A percentile compares a stretch with the other conserved stretches of the same genome.
These are phyloP conservation scores for Blastomyces percursus DNA, from an alignment of 2,329 filamentous ascomycete genomes.

Conservation along the genomic window DNA sequence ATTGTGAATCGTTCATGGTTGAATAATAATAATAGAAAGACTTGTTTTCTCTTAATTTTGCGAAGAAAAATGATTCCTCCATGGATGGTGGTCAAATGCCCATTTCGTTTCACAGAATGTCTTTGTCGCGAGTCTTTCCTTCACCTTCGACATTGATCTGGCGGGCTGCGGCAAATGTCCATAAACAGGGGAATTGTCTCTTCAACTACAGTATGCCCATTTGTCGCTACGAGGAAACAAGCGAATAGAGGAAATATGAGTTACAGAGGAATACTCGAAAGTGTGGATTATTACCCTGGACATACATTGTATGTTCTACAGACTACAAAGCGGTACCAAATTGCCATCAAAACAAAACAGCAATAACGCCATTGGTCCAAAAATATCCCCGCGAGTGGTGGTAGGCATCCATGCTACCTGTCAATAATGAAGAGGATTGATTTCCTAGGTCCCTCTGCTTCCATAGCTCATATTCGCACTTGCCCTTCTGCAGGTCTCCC, in stretches of 20 bases:
- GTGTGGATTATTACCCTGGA: background rate
- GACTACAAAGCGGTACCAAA: background rate
- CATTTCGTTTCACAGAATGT: background rate
- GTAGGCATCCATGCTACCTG: background rate
- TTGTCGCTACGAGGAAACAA: background rate
- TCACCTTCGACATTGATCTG: background rate
- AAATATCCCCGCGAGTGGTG: background rate
- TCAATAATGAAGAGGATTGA: background rate
- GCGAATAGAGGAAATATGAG: background rate
- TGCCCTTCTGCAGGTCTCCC: slow-evolving; percentile 30
- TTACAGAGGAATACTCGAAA: background rate
- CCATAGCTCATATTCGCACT: slow-evolving; percentile 25
- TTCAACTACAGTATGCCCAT: background rate
- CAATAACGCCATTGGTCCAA: background rate
- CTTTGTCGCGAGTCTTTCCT: background rate
- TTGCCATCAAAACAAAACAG: background rate
- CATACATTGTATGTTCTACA: background rate
- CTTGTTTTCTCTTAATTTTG: background rate
- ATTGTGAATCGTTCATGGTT: background rate
- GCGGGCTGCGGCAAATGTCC: background rate
- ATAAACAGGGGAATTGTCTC: background rate
- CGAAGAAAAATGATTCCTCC: background rate
- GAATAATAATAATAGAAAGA: background rate
- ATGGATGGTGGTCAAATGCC: background rate
- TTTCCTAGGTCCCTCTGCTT: background rate